phyloP scores from a whole-genome alignment of 352 stramenopile species.

The Phytophthora europaea region DNA sequence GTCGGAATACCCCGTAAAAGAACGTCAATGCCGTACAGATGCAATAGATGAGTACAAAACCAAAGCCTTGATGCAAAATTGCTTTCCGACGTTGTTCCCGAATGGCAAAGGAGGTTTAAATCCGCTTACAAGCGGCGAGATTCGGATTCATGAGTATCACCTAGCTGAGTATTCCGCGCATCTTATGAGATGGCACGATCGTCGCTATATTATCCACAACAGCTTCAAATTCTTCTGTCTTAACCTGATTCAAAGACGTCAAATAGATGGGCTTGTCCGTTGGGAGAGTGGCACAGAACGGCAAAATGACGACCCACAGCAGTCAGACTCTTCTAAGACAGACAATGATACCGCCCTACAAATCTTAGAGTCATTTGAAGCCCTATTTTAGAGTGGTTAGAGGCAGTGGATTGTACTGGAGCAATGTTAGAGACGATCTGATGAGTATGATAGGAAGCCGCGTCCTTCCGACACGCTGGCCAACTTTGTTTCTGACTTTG shows the following conservation, averaged over 20 bases:
- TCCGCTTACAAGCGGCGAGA: background rate
- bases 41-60: background rate
- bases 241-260: constrained; percentile 13
- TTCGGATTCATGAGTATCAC: background rate
- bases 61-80: background rate
- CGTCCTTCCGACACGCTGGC: constrained; percentile 18
- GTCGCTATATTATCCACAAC: background rate
- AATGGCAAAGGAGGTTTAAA: background rate
- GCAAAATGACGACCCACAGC: background rate
- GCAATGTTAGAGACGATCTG: constrained; percentile 19
- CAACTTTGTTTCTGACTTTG: constrained; percentile 36
- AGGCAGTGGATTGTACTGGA: constrained; percentile 21
- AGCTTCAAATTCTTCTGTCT: constrained; percentile 28
- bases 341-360: background rate
- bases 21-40: background rate
- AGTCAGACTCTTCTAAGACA: background rate
- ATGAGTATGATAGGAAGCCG: constrained; percentile 30
- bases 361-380: constrained; percentile 15
- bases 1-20: background rate
- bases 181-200: constrained; percentile 16
- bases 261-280: constrained; percentile 13
- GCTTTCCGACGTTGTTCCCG: constrained; percentile 14
- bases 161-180: constrained; percentile 20
- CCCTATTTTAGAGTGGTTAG: constrained; percentile 18
- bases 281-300: background rate